These are phyloP conservation scores for Pleurotus ostreatus DNA, from an alignment of 768 basidiomycete species.

Conservation along the genomic window DNA sequence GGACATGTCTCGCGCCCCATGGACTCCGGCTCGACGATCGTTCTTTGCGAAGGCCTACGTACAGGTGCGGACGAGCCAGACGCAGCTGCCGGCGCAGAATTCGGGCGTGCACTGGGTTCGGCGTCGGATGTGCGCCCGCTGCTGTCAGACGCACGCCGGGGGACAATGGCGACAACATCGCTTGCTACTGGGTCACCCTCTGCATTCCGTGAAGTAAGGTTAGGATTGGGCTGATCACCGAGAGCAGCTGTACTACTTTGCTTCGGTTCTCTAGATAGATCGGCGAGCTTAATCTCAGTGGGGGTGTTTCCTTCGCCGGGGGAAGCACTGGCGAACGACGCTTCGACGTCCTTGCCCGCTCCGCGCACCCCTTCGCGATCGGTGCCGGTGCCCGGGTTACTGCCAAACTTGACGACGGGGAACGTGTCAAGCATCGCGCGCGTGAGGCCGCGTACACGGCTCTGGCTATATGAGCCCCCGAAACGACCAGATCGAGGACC, in stretches of 20 bases:
- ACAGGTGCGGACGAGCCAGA: slow-evolving; percentile 8
- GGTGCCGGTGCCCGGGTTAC: slow-evolving; percentile 9
- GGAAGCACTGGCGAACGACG: not conserved
- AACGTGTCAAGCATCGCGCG: slow-evolving; percentile 95
- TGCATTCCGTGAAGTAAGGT: no score
- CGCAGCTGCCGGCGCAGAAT: slow-evolving; percentile 1
- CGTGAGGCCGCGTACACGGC: slow-evolving; percentile 79
- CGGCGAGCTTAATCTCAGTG: not conserved
- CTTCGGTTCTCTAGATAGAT: not conserved
- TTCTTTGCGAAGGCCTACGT: slow-evolving; percentile 13
- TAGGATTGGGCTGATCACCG: not conserved
- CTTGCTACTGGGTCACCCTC: not conserved
- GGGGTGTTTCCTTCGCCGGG: not conserved
- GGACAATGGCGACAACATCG: not conserved
- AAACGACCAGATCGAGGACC: slow-evolving; percentile 56
- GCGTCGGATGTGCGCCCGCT: not conserved
- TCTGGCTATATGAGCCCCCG: slow-evolving; percentile 43
- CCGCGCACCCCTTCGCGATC: not conserved
- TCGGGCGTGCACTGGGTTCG: not conserved
- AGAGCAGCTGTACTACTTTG: not conserved
- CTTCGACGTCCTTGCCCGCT: slow-evolving; percentile 1
- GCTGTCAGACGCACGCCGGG: not conserved
- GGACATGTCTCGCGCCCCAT: slow-evolving; percentile 88
- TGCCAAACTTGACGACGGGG: slow-evolving; percentile 84
- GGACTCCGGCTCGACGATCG: slow-evolving; percentile 52